These are phyloP conservation scores for Hymenoscyphus repandus DNA, from an alignment of 2,329 filamentous ascomycete genomes.

Conservation along the genomic window DNA sequence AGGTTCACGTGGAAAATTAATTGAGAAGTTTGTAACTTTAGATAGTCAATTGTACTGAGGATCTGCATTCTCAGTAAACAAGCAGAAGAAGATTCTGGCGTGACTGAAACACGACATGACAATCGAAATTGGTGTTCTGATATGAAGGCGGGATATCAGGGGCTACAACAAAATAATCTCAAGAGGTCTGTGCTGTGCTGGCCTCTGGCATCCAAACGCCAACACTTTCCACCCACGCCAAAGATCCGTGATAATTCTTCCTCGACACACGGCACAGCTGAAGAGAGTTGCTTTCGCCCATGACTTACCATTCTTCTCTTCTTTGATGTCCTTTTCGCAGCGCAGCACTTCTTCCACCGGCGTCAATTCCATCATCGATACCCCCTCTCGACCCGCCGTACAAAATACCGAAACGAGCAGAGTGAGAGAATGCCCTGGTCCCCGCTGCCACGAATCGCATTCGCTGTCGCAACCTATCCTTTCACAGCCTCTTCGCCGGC, in stretches of 20 bases:
- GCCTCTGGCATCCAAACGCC: background rate
- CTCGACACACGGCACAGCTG: background rate
- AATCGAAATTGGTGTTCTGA: background rate
- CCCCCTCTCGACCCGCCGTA: background rate
- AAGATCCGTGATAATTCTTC: background rate
- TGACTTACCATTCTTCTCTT: slow-evolving; percentile 11
- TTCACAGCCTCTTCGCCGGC: slow-evolving; percentile 82
- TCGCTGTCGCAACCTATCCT: slow-evolving; percentile 92
- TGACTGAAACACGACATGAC: background rate
- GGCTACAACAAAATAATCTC: background rate
- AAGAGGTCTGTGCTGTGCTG: background rate
- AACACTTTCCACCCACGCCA: background rate
- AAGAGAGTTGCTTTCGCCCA: slow-evolving; percentile 6
- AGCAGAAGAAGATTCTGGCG: too few relatives aligned
- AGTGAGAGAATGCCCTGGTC: slow-evolving; percentile 78
- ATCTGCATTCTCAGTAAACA: too few relatives aligned
- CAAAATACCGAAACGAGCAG: background rate
- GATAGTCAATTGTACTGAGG: too few relatives aligned
- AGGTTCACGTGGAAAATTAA: too few relatives aligned
- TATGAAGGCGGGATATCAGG: background rate
- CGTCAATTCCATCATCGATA: background rate
- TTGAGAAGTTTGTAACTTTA: too few relatives aligned
- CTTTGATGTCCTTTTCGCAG: background rate
- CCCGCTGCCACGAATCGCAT: slow-evolving; percentile 93
- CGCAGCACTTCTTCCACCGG: background rate